Evolutionary conservation across 768 basidiomycete genomes (phyloP).

Genomic region (Cystofilobasidium bisporidii): DNA sequence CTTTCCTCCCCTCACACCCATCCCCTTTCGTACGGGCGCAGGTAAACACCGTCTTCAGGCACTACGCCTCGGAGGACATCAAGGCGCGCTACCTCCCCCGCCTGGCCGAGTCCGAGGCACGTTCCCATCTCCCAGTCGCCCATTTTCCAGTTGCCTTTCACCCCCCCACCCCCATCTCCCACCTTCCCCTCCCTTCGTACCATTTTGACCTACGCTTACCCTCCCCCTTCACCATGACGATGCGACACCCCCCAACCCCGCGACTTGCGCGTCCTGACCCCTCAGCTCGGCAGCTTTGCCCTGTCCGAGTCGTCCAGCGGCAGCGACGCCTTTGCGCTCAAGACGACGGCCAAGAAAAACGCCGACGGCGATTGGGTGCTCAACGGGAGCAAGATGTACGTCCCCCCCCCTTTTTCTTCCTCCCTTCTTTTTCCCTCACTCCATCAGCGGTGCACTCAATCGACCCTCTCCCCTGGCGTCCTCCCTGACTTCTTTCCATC

Average conservation of each 20-base stretch:
- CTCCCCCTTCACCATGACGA: no score
- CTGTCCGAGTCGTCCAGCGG: constrained; percentile 86
- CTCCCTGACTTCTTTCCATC: no score
- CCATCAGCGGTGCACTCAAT: neutral
- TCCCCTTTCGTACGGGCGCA: neutral
- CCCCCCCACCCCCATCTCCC: no score
- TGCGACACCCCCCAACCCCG: neutral
- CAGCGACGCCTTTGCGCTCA: constrained; percentile 92
- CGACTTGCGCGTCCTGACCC: neutral
- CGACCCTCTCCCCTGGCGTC: no score
- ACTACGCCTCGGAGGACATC: constrained; percentile 73
- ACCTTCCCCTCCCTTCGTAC: no score
- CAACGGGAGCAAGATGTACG: constrained; percentile 88
- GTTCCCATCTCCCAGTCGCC: no score
- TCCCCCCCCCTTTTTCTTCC: neutral
- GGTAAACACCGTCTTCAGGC: constrained; percentile 69
- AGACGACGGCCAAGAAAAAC: constrained; percentile 76
- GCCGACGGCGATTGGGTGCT: constrained; percentile 69
- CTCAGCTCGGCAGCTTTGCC: constrained; percentile 90
- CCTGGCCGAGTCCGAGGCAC: constrained; percentile 65
- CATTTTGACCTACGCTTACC: no score
- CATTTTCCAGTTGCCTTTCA: no score
- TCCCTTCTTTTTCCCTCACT: neutral
- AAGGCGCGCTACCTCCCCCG: constrained; percentile 79
- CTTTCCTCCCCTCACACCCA: no score